Base-by-base conservation (phyloP, 164 flowering plant genomes). In the Paratinospora sagittata region DNA sequence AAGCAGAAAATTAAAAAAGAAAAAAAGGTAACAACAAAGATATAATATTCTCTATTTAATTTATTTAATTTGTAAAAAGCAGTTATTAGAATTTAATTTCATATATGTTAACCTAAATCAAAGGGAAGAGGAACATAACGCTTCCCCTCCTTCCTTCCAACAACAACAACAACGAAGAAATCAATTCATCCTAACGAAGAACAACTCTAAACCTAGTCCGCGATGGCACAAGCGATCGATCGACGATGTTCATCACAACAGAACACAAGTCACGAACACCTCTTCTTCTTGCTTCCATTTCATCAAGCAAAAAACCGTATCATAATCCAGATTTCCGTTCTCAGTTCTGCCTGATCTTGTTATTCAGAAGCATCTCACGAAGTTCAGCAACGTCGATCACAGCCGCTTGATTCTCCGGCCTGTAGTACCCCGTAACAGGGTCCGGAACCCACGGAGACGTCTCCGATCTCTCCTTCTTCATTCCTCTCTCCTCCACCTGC, bases 371-470 rank as follows among this genome's bases (percentile, higher is more conserved):
- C 71, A 69, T 30, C 24, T 81, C 78, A 4, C 90, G 71, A 0
- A 87, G 81, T 74, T 86, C 90, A 0, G 85, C 90, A 9, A 78
- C 84, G 70, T 89, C 89, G 26, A 87, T 68, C 71, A 84, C 88
- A 24, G 67, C 69, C 12, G 72, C 71, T 23, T 55, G 66, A 67
- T 77, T 81, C 76, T 87, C 92, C 8, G 92, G 95, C 39, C 89
- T 68, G 81, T 87, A 90, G 74, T 72, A 82, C 0, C 95, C 92
- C 11, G 95, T 88, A 0, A 77, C 79, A 0, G 95, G 89, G 43
- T 90, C 92, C 0, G 95, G 92, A 5, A 83, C 81, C 95, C 92
- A 90, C 12, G 90, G 10, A 19, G 64, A 75, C 64, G 76, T 79
- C 66, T 65, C 75, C 49, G 66, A 17, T 57, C 43, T 19, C 55